These are phyloP conservation scores for Psilocybe tampanensis DNA, from an alignment of 768 basidiomycete species.

Conservation along the genomic window DNA sequence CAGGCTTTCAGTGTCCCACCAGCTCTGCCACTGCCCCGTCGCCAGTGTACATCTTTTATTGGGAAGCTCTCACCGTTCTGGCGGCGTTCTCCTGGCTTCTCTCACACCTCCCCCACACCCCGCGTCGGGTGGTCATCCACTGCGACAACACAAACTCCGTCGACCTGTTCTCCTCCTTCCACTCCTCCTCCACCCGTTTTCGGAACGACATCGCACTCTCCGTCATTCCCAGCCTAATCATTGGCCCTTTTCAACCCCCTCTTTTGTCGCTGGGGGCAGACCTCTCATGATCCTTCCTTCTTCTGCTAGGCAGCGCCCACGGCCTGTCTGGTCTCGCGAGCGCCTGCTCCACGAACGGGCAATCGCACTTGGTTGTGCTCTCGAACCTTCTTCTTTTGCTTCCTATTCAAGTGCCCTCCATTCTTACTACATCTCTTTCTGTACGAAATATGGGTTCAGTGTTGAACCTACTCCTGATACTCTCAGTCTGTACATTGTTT, in stretches of 20 bases:
- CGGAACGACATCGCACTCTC: background rate
- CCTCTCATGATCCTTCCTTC: constrained; percentile 29
- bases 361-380: constrained; percentile 10
- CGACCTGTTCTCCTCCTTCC: constrained; percentile 30
- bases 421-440: constrained; percentile 42
- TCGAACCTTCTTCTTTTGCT: constrained; percentile 23
- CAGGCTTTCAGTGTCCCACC: constrained; percentile 16
- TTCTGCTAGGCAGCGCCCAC: background rate
- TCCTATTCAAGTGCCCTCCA: constrained; percentile 36
- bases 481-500: constrained; percentile 31
- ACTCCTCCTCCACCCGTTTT: constrained; percentile 16
- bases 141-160: constrained; percentile 37
- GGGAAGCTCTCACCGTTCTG: constrained; percentile 26
- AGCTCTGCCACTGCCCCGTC: background rate
- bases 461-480: constrained; percentile 39
- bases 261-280: constrained; percentile 20
- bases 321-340: constrained; percentile 7
- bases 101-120: too few species aligned
- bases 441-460: constrained; percentile 29
- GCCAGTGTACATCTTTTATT: constrained; percentile 25
- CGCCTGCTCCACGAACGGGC: constrained; percentile 8
- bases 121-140: constrained; percentile 16
- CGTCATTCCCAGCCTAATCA: constrained; percentile 1
- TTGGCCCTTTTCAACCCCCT: constrained; percentile 16
- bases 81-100: constrained; percentile 14